Evolutionary conservation across 1,284 basidiomycete genomes (phyloP).

Genomic region (Leucoagaricus sp.): DNA sequence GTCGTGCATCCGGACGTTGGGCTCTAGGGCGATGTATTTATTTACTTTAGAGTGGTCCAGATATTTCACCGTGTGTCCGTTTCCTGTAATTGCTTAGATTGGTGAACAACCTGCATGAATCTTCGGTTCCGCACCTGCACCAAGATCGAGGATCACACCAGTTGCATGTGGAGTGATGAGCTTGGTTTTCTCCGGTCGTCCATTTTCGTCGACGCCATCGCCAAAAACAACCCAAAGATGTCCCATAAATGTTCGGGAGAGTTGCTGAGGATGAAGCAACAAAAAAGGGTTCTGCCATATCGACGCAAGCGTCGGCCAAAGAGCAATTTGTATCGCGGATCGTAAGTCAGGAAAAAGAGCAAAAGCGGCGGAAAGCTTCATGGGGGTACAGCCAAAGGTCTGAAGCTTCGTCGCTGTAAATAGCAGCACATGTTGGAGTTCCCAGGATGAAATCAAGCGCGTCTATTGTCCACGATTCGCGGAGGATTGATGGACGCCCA

Average conservation of each 20-base stretch:
- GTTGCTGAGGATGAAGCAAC: slow-evolving; percentile 42
- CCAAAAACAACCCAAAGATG: slow-evolving; percentile 59
- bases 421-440: too few species aligned
- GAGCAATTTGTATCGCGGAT: slow-evolving; percentile 37
- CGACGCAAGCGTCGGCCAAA: slow-evolving; percentile 50
- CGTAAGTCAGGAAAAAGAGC: slow-evolving; percentile 43
- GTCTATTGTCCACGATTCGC: background rate
- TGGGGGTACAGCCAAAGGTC: too few species aligned
- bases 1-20: slow-evolving; percentile 63
- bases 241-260: slow-evolving; percentile 61
- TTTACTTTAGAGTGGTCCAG: slow-evolving; percentile 55
- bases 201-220: slow-evolving; percentile 47
- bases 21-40: slow-evolving; percentile 70
- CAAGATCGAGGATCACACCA: slow-evolving; percentile 69
- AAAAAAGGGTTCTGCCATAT: slow-evolving; percentile 45
- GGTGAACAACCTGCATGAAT: background rate
- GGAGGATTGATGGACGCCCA: background rate
- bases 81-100: slow-evolving; percentile 37
- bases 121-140: slow-evolving; percentile 56
- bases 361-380: slow-evolving; percentile 47
- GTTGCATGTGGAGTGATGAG: slow-evolving; percentile 56
- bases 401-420: too few species aligned
- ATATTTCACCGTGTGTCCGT: slow-evolving; percentile 63
- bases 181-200: slow-evolving; percentile 41
- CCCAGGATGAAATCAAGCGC: background rate